Evolutionary conservation across 306 rosid genomes (phyloP).

Genomic region (Prosopis cineraria): DNA sequence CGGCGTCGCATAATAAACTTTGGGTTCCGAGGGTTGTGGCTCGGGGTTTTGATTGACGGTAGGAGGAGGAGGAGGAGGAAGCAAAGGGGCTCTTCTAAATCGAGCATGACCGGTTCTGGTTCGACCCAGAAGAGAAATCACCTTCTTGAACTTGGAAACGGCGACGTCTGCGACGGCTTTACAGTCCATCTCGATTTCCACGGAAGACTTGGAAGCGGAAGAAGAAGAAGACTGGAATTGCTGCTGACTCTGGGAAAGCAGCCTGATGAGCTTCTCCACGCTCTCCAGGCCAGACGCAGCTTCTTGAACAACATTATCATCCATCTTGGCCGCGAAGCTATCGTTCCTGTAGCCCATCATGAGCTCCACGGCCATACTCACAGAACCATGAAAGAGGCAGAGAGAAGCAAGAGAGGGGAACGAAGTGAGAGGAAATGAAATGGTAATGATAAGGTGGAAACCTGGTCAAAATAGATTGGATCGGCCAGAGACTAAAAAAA

Average conservation of each 20-base stretch:
- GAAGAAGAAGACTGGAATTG: conserved; percentile 20
- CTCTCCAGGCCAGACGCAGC: conserved; percentile 75
- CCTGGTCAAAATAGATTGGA: conserved; percentile 65
- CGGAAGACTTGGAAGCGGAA: conserved; percentile 21
- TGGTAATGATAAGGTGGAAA: conserved; percentile 37
- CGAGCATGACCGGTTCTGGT: conserved; percentile 90
- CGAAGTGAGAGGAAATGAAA: neutral
- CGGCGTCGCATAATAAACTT: conserved; percentile 59
- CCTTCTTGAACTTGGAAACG: conserved; percentile 79
- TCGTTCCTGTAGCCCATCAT: conserved; percentile 32
- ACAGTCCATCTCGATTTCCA: conserved; percentile 61
- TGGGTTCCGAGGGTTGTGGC: conserved; percentile 19
- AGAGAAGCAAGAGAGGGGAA: neutral
- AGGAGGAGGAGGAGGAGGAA: neutral
- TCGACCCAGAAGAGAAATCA: conserved; percentile 81
- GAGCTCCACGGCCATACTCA: conserved; percentile 66
- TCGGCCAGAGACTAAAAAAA: conserved; percentile 11
- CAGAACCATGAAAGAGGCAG: conserved; percentile 27
- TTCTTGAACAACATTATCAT: conserved; percentile 59
- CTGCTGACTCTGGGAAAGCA: conserved; percentile 38
- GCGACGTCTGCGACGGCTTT: conserved; percentile 73
- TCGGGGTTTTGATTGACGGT: conserved; percentile 14
- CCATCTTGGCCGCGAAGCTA: conserved; percentile 38
- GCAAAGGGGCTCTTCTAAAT: conserved; percentile 71
- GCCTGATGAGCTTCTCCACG: conserved; percentile 51